phyloP scores from a whole-genome alignment of 345 rosid genomes.

The Rhizophora mangle region DNA sequence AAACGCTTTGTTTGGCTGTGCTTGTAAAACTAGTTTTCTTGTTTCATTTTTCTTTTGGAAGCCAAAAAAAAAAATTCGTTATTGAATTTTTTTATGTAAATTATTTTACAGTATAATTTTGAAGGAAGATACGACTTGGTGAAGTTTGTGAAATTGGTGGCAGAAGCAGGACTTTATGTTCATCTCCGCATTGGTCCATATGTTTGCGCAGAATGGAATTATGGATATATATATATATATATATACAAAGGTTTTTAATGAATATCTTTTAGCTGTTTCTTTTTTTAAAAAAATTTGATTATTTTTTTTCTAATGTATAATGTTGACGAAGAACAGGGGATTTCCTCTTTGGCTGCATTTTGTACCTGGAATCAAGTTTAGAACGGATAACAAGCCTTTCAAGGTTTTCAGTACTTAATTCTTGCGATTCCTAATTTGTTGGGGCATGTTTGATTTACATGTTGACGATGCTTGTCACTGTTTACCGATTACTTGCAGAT shows the following conservation, averaged over 20 bases:
- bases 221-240: conserved; percentile 44
- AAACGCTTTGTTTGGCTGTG: no score
- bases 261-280: neutral
- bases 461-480: neutral
- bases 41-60: no score
- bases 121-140: conserved; percentile 76
- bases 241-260: no score
- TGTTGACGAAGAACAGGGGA: conserved; percentile 46
- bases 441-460: no score
- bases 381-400: conserved; percentile 84
- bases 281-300: neutral
- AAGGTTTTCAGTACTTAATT: conserved; percentile 45
- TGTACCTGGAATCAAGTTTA: conserved; percentile 72
- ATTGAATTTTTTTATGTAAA: neutral
- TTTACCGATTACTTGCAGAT: neutral
- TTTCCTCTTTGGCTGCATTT: conserved; percentile 96
- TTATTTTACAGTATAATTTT: conserved; percentile 62
- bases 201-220: conserved; percentile 83
- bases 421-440: no score
- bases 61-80: no score
- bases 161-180: conserved; percentile 73
- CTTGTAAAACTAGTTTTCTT: no score
- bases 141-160: conserved; percentile 65
- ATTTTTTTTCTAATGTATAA: neutral
- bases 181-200: conserved; percentile 85